Evolutionary conservation across 257 asterid species (phyloP).

Genomic region (Handroanthus guayacan): DNA sequence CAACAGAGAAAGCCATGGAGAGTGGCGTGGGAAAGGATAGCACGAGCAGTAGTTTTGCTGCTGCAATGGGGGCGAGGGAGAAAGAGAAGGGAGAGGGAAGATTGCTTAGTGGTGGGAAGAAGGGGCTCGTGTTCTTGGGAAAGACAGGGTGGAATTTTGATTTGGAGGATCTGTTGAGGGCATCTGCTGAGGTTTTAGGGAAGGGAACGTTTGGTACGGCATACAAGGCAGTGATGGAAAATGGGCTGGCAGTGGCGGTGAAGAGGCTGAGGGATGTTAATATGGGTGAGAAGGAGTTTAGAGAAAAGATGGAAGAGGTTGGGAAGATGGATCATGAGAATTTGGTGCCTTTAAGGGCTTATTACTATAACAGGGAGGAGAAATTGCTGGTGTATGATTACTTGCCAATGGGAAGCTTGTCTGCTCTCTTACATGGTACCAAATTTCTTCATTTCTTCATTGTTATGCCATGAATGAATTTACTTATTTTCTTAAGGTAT

Average conservation of each 20-base stretch:
- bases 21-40: slow-evolving; percentile 43
- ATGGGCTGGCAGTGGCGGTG: slow-evolving; percentile 74
- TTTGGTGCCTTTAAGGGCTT: slow-evolving; percentile 87
- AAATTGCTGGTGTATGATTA: slow-evolving; percentile 89
- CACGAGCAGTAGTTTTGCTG: slow-evolving; percentile 49
- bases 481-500: neutral
- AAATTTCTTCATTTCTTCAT: neutral
- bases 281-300: slow-evolving; percentile 74
- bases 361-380: slow-evolving; percentile 73
- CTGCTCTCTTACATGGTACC: slow-evolving; percentile 92
- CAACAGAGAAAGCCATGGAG: slow-evolving; percentile 44
- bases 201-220: slow-evolving; percentile 93
- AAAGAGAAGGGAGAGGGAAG: slow-evolving; percentile 46
- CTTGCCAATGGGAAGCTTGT: slow-evolving; percentile 88
- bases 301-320: slow-evolving; percentile 80
- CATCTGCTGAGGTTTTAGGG: slow-evolving; percentile 97
- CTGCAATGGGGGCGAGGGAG: slow-evolving; percentile 51
- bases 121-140: slow-evolving; percentile 65
- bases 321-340: slow-evolving; percentile 74
- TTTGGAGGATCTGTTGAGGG: slow-evolving; percentile 84
- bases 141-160: slow-evolving; percentile 57
- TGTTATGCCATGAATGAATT: neutral
- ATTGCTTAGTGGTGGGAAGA: slow-evolving; percentile 48
- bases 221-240: slow-evolving; percentile 82
- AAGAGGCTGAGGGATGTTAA: slow-evolving; percentile 84